These are phyloP conservation scores for Stephanodiscus minutulus DNA, from an alignment of 108 stramenopile genomes.

Conservation along the genomic window DNA sequence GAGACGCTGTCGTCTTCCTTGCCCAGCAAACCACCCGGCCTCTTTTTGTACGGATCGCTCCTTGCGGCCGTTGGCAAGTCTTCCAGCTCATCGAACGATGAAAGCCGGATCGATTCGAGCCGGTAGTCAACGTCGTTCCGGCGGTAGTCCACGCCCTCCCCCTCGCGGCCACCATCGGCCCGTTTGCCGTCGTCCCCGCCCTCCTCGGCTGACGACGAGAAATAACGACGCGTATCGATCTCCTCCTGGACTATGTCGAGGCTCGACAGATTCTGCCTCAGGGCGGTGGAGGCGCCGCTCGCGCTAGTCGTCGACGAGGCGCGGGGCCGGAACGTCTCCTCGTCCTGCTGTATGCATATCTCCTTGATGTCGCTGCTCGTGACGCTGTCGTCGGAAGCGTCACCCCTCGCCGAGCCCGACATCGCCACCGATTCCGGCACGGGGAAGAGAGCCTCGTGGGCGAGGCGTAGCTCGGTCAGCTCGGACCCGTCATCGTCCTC, in stretches of 20 bases:
- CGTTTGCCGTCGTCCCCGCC: neutral
- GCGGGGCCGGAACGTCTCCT: neutral
- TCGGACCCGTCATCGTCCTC: slow-evolving; percentile 24
- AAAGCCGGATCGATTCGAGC: slow-evolving; percentile 1
- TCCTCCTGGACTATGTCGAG: slow-evolving; percentile 6
- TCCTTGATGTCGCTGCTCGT: neutral
- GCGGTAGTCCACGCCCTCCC: neutral
- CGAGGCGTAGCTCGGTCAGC: slow-evolving; percentile 35
- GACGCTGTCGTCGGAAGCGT: neutral
- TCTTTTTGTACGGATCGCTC: slow-evolving; percentile 1
- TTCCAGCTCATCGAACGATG: neutral
- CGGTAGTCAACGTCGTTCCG: neutral
- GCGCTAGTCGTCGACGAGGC: neutral
- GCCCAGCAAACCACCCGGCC: neutral
- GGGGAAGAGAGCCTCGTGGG: slow-evolving; percentile 41
- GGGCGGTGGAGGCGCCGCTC: neutral
- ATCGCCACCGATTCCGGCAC: slow-evolving; percentile 13
- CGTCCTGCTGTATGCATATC: neutral
- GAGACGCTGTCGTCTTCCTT: slow-evolving; percentile 29
- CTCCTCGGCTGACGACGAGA: neutral
- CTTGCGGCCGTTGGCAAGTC: slow-evolving; percentile 21
- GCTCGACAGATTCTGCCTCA: neutral
- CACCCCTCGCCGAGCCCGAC: neutral
- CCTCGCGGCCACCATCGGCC: neutral
- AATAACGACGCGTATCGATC: neutral